Evolutionary conservation across 1,284 basidiomycete species (phyloP), one percentile per base, ranked within the genome.

Genomic region (Melampsora americana): DNA sequence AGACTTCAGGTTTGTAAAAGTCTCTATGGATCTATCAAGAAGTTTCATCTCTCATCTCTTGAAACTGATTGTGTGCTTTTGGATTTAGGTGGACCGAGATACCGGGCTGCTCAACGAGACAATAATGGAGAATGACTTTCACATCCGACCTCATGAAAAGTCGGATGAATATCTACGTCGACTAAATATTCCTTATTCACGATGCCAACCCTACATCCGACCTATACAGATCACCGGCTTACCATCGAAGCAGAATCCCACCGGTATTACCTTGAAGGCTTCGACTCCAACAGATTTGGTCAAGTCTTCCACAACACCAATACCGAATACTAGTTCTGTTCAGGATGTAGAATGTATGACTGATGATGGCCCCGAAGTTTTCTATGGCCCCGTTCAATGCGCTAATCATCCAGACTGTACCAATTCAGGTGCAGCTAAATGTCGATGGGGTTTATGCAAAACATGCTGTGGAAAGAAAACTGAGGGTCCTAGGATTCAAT

Each of bases 1-100:
- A 84, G 89, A 77, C 86, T 93, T 85, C 86, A 89, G 81, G 88
- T 88, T 78, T 80, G 87, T 83, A 30, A 23, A 28, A 74, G 75
- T 7, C 59, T 23, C 20, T 42, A 59, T 7, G 77, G 18, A 5
- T 20, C 11, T 5, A 2, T 20, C 14, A 77, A 23, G 1, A 23
- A 60, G n/a, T 5, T 50, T 39, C 14, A 18, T 14, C 16, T 28
- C 26, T 18, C 20, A 67, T 59, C 14, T 16, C 48, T 18, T 26
- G 5, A 35, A 66, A 30, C 12, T 50, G 28, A 26, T 30, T 60
- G n/a, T 66, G 32, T 44, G 20, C 26, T 66, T 74, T 50, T 48
- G 23, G n/a, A n/a, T 23, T 39, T 9, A 46, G 42, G 20, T 35
- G 60, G 64, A 65, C 35, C 56, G 39, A 14, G 32, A 30, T 26